Evolutionary conservation across 768 basidiomycete genomes (phyloP), one percentile per base, ranked within the genome.

Genomic region (Naganishia vishniacii): DNA sequence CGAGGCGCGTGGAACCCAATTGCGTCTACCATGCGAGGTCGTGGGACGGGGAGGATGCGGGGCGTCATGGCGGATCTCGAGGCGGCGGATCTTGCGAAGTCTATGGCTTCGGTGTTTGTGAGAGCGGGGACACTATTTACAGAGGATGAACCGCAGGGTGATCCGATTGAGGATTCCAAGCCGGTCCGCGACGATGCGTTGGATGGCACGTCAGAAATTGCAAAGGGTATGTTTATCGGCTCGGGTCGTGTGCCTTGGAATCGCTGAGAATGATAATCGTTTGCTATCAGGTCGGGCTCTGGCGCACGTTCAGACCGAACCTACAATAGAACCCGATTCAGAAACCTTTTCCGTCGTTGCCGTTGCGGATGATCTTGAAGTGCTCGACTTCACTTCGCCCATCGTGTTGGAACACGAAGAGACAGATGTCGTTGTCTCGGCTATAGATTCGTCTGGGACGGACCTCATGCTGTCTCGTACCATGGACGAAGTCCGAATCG

Each of bases 51-150:
- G 0, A 41, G 46, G 47, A 47, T 62, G 42, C 29, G 32, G 25
- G 34, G 45, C 9, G 29, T 47, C 9, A 34, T 48, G 45, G 47
- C 23, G 18, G 61, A 62, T 40, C 46, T 62, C n/a, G 46, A 62
- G 37, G 48, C 41, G 2, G 61, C 47, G 9, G 61, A 49, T 62
- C 40, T 47, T 20, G 48, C 46, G 45, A 53, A 48, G 37, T 48
- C 40, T 45, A 46, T 53, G 41, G 48, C 73, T 4, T 73, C 76
- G 13, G 46, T 74, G 16, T 75, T 75, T 53, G 71, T 75, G 29
- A 77, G 73, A 64, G 76, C 73, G 45, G 74, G 76, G 41, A 73
- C 74, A 61, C 59, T 77, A 46, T 74, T 75, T 67, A 72, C 72
- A 61, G 71, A 74, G 31, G 74, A 73, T 2, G 72, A 56, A 16